phyloP scores from a whole-genome alignment of 2,329 filamentous ascomycete genomes.

The Diplodia intermedia region DNA sequence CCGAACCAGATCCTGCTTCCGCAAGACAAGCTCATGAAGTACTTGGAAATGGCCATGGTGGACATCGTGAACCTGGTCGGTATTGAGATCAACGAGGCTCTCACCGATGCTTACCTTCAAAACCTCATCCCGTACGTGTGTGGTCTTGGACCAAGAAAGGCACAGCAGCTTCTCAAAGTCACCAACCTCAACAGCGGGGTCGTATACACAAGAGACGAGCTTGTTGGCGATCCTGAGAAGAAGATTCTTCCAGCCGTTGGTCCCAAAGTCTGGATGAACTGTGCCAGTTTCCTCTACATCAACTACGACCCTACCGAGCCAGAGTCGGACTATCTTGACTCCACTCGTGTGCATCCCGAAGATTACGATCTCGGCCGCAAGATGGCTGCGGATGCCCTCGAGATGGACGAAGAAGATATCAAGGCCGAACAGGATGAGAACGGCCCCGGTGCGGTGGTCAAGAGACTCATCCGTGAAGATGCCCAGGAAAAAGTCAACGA shows the following conservation, averaged over 20 bases:
- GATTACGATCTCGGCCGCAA: conserved; percentile 98
- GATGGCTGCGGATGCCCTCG: conserved; percentile 96
- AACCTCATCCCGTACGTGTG: conserved; percentile 90
- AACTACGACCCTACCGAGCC: conserved; percentile 83
- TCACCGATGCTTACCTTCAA: conserved; percentile 79
- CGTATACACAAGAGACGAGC: conserved; percentile 72
- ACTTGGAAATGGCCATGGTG: conserved; percentile 94
- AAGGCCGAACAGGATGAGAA: conserved; percentile 92
- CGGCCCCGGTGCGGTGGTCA: conserved; percentile 86
- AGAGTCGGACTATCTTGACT: conserved; percentile 90
- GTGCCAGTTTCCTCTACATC: conserved; percentile 92
- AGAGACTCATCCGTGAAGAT: conserved; percentile 93
- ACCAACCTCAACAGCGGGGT: conserved; percentile 75
- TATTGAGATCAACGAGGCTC: conserved; percentile 92
- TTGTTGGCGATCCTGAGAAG: conserved; percentile 85
- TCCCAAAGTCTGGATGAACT: conserved; percentile 93
- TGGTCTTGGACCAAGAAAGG: conserved; percentile 90
- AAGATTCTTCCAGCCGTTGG: conserved; percentile 77
- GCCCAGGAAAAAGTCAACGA: conserved; percentile 96
- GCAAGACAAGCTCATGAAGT: conserved; percentile 82
- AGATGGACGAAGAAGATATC: conserved; percentile 97
- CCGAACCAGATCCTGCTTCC: conserved; percentile 87
- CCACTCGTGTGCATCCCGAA: conserved; percentile 95
- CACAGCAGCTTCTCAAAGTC: conserved; percentile 81
- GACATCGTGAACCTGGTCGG: conserved; percentile 98